Evolutionary conservation across 306 rosid species (phyloP).

Genomic region (Herpetospermum pedunculosum): DNA sequence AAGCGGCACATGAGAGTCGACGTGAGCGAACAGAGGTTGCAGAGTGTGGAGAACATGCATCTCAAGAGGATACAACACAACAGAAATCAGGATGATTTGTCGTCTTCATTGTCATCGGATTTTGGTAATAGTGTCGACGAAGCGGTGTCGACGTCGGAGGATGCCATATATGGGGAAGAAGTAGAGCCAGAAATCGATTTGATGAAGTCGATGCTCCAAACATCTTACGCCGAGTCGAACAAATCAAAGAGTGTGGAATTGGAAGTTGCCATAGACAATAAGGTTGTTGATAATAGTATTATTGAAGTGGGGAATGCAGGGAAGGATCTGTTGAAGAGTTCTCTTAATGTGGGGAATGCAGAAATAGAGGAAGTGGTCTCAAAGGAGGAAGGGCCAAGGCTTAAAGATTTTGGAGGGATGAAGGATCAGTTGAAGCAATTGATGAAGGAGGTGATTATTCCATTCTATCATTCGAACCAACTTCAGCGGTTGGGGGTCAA

Average conservation of each 20-base stretch:
- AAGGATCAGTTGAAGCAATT: slow-evolving; percentile 33
- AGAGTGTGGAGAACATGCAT: background rate
- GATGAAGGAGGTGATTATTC: slow-evolving; percentile 45
- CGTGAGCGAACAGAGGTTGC: slow-evolving; percentile 33
- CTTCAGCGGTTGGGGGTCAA: slow-evolving; percentile 33
- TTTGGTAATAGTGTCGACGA: background rate
- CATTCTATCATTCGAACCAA: slow-evolving; percentile 35
- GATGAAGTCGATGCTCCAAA: slow-evolving; percentile 42
- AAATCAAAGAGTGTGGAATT: slow-evolving; percentile 33
- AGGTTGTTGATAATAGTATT: background rate
- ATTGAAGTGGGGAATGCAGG: background rate
- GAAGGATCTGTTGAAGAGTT: background rate
- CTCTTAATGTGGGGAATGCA: slow-evolving; percentile 11
- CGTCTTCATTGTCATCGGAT: background rate
- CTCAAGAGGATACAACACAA: background rate
- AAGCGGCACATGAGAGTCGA: slow-evolving; percentile 8
- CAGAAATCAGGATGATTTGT: background rate
- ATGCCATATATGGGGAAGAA: slow-evolving; percentile 40
- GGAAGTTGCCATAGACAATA: slow-evolving; percentile 23
- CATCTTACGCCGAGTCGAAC: slow-evolving; percentile 19
- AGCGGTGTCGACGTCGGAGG: slow-evolving; percentile 44
- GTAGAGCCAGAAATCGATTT: slow-evolving; percentile 51
- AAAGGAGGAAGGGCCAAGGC: slow-evolving; percentile 37
- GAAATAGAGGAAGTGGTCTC: slow-evolving; percentile 13
- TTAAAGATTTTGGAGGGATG: slow-evolving; percentile 65